These are phyloP conservation scores for Yarrowia keelungensis DNA, from an alignment of 805 yeast species.

Conservation along the genomic window DNA sequence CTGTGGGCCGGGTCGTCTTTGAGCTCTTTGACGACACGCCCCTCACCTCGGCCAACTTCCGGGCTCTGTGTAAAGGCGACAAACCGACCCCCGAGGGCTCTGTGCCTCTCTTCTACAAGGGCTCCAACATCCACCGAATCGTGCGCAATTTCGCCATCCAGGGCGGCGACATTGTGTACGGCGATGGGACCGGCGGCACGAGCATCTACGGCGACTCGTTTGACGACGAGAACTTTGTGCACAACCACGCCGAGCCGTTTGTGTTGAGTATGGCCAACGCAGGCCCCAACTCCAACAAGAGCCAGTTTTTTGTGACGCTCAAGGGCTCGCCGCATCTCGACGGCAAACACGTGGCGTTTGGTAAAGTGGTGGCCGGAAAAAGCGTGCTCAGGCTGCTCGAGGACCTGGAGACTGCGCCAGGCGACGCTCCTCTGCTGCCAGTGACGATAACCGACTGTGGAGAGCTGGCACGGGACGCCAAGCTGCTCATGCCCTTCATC, in stretches of 20 bases:
- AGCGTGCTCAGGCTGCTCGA: conserved; percentile 82
- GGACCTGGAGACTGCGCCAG: conserved; percentile 67
- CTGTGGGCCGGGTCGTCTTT: conserved; percentile 77
- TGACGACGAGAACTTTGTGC: conserved; percentile 76
- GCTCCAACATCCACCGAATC: conserved; percentile 75
- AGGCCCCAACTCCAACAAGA: conserved; percentile 78
- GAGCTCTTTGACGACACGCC: conserved; percentile 75
- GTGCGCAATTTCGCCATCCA: conserved; percentile 78
- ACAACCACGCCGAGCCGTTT: conserved; percentile 65
- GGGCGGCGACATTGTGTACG: conserved; percentile 81
- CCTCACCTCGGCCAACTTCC: conserved; percentile 87
- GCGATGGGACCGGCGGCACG: conserved; percentile 73
- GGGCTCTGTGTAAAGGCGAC: conserved; percentile 73
- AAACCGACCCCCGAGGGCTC: conserved; percentile 66
- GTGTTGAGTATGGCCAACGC: conserved; percentile 81
- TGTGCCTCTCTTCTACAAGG: conserved; percentile 61
- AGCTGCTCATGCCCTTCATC: conserved; percentile 22
- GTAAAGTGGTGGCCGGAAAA: conserved; percentile 83
- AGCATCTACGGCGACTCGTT: conserved; percentile 78
- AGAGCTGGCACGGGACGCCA: conserved; percentile 53
- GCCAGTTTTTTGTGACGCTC: conserved; percentile 95
- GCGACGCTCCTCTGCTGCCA: conserved; percentile 74
- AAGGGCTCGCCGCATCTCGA: conserved; percentile 91
- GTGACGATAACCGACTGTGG: conserved; percentile 76
- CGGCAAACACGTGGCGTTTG: conserved; percentile 94